These are phyloP conservation scores for Suhomyces ambrosiae DNA, from an alignment of 1,139 yeast species.

Conservation along the genomic window DNA sequence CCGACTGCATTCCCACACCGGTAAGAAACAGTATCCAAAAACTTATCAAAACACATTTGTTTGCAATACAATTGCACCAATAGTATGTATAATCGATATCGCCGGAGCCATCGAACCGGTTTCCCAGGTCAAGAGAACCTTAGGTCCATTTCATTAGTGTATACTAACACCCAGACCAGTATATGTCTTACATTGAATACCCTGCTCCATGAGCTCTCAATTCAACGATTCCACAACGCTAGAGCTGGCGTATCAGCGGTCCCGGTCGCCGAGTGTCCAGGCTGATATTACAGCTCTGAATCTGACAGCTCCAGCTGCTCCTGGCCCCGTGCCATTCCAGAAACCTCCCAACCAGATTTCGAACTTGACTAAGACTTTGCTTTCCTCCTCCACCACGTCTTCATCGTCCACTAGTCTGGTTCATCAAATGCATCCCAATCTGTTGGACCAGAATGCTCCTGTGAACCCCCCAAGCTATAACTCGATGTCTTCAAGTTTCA, in stretches of 20 bases:
- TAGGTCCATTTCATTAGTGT: too few relatives aligned
- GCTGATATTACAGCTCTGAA: conserved; percentile 1
- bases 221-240: conserved; percentile 11
- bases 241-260: conserved; percentile 9
- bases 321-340: conserved; percentile 10
- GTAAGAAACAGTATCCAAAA: not conserved
- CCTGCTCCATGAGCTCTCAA: conserved; percentile 14
- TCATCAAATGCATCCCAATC: conserved; percentile 8
- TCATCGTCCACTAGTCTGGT: conserved; percentile 10
- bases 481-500: conserved; percentile 12
- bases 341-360: conserved; percentile 26
- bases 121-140: too few relatives aligned
- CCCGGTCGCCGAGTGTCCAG: conserved; percentile 8
- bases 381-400: conserved; percentile 20
- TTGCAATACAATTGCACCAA: not conserved
- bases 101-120: too few relatives aligned
- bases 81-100: not conserved
- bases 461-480: conserved; percentile 13
- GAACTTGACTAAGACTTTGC: conserved; percentile 42
- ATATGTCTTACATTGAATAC: not conserved
- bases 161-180: conserved; percentile 4
- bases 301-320: conserved; percentile 1
- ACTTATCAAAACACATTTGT: not conserved
- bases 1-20: not conserved
- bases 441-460: conserved; percentile 10